Base-by-base conservation (phyloP, 2,329 filamentous ascomycete species). In the Stachybotrys chartarum region DNA sequence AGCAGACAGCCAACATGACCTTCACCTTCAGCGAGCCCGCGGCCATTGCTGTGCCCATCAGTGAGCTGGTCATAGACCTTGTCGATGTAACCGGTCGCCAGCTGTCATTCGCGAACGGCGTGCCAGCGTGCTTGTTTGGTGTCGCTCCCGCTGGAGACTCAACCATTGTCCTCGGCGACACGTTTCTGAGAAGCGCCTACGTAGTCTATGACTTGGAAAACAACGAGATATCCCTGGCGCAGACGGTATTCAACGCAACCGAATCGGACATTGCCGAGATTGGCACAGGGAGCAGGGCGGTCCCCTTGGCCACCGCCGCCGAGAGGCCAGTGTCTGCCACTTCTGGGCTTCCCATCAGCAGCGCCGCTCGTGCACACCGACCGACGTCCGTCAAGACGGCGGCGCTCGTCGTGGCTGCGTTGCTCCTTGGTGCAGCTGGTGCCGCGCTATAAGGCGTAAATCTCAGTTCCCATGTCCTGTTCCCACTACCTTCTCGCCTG, bases 161-260 rank as follows among this genome's bases (percentile, higher is more conserved):
- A 32, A 79, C 79, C n/a, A 78, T 79, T 48, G 81, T 90, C 2
- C 73, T 91, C 31, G 88, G 88, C 16, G 88, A 91, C 65, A 88
- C 87, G 0, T 91, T 91, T 68, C 74, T 91, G 54, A 78, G 88
- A 51, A 87, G 84, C 42, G 87, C 87, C 0, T 91, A 91, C 61
- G 80, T 90, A 14, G 87, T 91, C 11, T 91, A 88, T 66, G 87
- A 91, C 66, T 75, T 90, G 24, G 81, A 77, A 31, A 89, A 88
- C 68, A 84, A 90, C 66, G 77, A 87, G 70, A 84, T 91, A 60
- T 86, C 84, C 1, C 71, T 91, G 35, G 88, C 86, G 1, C 83
- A 87, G 67, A 86, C 86, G 17, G 80, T 77, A 52, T 85, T 84
- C 68, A 82, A 87, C 64, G 73, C 78, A 5, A 65, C 61, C 0